Percentiles rank a stretch among this genome's conserved stretches.
Conservation (phyloP, 1,139 yeast genomes). For the Candida neerlandica region DNA sequence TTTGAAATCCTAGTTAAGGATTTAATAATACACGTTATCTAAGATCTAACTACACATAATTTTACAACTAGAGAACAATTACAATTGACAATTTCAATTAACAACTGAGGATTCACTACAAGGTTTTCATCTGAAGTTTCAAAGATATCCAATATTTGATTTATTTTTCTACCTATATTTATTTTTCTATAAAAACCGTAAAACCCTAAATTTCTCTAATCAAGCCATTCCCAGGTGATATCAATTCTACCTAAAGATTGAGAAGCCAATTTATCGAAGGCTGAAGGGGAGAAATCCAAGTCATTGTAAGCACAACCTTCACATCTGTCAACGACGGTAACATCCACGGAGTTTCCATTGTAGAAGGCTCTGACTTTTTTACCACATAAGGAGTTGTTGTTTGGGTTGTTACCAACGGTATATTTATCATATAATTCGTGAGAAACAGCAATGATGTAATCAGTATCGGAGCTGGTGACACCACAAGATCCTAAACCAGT, state of each 20-base stretch:
- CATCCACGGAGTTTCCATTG: constrained; percentile 45
- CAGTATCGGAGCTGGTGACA: constrained; percentile 43
- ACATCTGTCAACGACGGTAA: constrained; percentile 47
- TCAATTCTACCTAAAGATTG: constrained; percentile 43
- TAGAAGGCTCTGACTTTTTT: constrained; percentile 41
- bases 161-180: neutral
- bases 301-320: constrained; percentile 40
- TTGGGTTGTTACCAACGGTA: constrained; percentile 39
- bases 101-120: too few species aligned
- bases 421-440: constrained; percentile 35
- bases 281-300: constrained; percentile 50
- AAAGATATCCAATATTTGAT: too few species aligned
- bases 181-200: neutral
- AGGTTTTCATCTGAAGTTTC: too few species aligned
- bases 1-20: too few species aligned
- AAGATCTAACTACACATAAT: too few species aligned
- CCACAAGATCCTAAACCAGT: constrained; percentile 71
- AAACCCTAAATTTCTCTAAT: neutral
- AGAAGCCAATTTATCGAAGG: constrained; percentile 42
- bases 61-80: neutral
- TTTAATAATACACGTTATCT: too few species aligned
- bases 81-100: too few species aligned
- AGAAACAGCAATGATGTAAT: constrained; percentile 50
- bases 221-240: constrained; percentile 42
- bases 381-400: constrained; percentile 47